Base-by-base conservation (phyloP, 305 asterid genomes). In the Nicotiana rustica region DNA sequence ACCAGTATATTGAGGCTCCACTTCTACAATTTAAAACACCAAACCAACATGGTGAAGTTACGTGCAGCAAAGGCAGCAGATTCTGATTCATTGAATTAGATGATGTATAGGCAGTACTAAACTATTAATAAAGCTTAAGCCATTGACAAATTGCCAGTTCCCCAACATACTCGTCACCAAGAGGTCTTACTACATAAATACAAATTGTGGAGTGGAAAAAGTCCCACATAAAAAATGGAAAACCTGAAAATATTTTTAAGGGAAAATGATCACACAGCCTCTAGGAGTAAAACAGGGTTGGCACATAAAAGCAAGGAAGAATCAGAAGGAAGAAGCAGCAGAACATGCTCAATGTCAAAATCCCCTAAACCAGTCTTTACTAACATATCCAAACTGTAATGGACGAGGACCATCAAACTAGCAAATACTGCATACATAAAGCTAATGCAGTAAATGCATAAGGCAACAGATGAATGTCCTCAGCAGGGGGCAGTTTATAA, bases 1-100 rank as follows among this genome's bases (percentile, higher is more conserved):
- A 78, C 98, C 98, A 83, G 89, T 56, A 90, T 96, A 96, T 70
- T 93, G 93, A 64, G 99, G 89, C 85, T 95, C 99, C 70, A 96
- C 99, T 36, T 91, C 99, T 96, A 88, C 78, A 83, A 62, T 83
- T 87, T 81, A 83, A 89, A 89, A 38, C 84, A 90, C 79, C 80
- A 85, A 61, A 88, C 17, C 79, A 55, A 73, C 62, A 77, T 35
- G 70, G 68, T 65, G 33, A 86, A 70, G 81, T 84, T 89, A 84
- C 14, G 79, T 25, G 64, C 59, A 49, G 52, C 64, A 7, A 73
- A 75, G 79, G 17, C 29, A 52, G 80, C 29, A 75, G 47, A 52
- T 75, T 75, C 47, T 52, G 10, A 52, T 52, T 75, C 10, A 75
- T 38, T 29, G 80, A 60, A 29, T 75, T 52, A 75, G 65, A 52